These are phyloP conservation scores for Dacryopinax primogenitus DNA, from an alignment of 768 basidiomycete genomes.

Conservation along the genomic window DNA sequence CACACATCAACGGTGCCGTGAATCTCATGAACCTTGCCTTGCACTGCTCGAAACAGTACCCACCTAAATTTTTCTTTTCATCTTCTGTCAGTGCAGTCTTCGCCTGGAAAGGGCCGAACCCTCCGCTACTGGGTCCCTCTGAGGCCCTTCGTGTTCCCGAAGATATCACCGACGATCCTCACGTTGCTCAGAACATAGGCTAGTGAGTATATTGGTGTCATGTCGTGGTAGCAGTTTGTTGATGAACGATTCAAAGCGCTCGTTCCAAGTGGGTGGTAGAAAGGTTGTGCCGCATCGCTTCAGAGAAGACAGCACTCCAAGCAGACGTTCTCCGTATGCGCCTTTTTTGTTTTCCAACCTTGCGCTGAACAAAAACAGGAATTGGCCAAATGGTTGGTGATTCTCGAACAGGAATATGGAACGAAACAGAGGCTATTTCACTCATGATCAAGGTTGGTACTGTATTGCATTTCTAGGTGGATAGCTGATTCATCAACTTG, in stretches of 20 bases:
- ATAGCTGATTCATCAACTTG: conserved; percentile 24
- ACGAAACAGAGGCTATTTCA: conserved; percentile 37
- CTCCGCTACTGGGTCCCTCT: too few relatives aligned
- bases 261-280: conserved; percentile 43
- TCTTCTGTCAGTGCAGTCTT: conserved; percentile 34
- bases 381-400: conserved; percentile 50
- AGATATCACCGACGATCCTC: neutral
- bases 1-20: conserved; percentile 38
- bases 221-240: conserved; percentile 17
- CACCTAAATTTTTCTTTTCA: conserved; percentile 39
- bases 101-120: conserved; percentile 6
- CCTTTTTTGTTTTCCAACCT: too few relatives aligned
- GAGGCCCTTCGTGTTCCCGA: too few relatives aligned
- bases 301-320: conserved; percentile 21
- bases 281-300: conserved; percentile 38
- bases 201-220: neutral
- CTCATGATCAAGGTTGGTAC: conserved; percentile 37
- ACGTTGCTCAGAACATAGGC: conserved; percentile 14
- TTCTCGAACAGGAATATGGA: conserved; percentile 38
- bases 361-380: neutral
- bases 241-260: conserved; percentile 18
- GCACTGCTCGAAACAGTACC: conserved; percentile 21
- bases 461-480: conserved; percentile 28
- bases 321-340: conserved; percentile 30
- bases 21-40: conserved; percentile 41